Base-by-base conservation (phyloP, 1,284 basidiomycete genomes). In the Schizophyllum amplum region DNA sequence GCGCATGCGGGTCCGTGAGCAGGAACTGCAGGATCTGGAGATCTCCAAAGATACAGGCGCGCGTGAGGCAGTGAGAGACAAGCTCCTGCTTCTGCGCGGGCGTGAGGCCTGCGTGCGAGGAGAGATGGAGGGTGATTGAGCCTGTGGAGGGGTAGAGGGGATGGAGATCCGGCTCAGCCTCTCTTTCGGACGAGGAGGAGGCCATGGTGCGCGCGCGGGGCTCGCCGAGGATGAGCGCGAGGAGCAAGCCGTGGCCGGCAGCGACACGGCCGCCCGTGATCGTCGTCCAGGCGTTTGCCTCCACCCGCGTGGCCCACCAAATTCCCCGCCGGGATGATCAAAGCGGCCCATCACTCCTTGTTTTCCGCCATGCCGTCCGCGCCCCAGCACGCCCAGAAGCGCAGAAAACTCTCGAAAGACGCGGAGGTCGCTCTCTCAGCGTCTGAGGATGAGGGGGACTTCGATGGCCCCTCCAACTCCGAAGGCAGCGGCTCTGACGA, bases 31-130 rank as follows among this genome's bases (percentile, higher is more conserved):
- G 74, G 57, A 91, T 71, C 17, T 78, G 66, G 60, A 90, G 72
- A 66, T 92, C 90, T 54, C 81, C 89, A 62, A 92, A 92, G 57
- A 83, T 73, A 67, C 86, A 89, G 20, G 88, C 81, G 59, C 90
- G 85, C 60, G 75, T 75, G 57, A 91, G 69, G 65, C 82, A 87
- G 68, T 92, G 90, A 5, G 80, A 69, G 58, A 89, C 81, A 50
- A 92, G 82, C 66, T 82, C 77, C 9, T 73, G 71, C 68, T 84
- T 87, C 68, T 92, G 87, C 7, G 73, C 67, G 47, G 84, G 81
- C 53, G 79, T 72, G 47, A 92, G 78, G 51, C 86, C 85, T 51
- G 83, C 86, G 66, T 82, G 72, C 1, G 83, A 73, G 23, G 83
- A 82, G 60, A 91, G 75, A 54, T 85, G 77, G 59, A 78, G 75